Percentiles rank a stretch among this genome's conserved stretches.
phyloP scores from a whole-genome alignment of 2,329 filamentous ascomycete species.

The Colletotrichum neosansevieriae region DNA sequence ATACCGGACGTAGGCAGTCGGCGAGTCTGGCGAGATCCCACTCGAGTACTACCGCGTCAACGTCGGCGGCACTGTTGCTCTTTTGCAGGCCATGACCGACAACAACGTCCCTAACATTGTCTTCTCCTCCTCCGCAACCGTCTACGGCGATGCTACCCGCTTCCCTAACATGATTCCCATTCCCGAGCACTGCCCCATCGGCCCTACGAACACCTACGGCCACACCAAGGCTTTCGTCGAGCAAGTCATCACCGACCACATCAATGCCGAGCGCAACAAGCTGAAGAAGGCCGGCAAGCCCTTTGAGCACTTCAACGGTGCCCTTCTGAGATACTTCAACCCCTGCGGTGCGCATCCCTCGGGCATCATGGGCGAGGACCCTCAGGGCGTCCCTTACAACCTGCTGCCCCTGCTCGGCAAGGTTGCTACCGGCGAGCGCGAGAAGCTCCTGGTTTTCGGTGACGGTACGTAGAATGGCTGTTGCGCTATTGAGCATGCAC shows the following conservation, averaged over 20 bases:
- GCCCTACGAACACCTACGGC: constrained; percentile 97
- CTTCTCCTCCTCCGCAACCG: constrained; percentile 97
- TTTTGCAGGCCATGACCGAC: constrained; percentile 87
- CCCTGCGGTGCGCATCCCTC: constrained; percentile 93
- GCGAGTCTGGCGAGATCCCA: constrained; percentile 92
- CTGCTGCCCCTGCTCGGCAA: constrained; percentile 93
- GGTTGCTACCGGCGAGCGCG: constrained; percentile 93
- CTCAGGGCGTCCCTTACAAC: constrained; percentile 95
- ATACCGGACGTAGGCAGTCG: constrained; percentile 76
- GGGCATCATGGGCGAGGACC: constrained; percentile 98
- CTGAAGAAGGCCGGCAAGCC: constrained; percentile 83
- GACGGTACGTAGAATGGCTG: constrained; percentile 72
- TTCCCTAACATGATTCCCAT: constrained; percentile 99
- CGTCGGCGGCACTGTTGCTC: constrained; percentile 89
- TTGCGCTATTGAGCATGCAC: background rate
- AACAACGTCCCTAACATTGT: constrained; percentile 97
- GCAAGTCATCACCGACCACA: constrained; percentile 88
- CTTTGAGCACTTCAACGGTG: constrained; percentile 89
- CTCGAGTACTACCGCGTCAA: constrained; percentile 99
- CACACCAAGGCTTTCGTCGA: constrained; percentile 96
- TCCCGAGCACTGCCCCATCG: constrained; percentile 94
- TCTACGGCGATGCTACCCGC: constrained; percentile 97
- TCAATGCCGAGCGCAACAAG: constrained; percentile 88
- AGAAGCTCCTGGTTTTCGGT: constrained; percentile 95
- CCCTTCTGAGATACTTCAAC: constrained; percentile 97